Percentiles rank a stretch among this genome's conserved stretches.
These are phyloP conservation scores for Trichoderma erinaceum DNA, from an alignment of 495 filamentous ascomycete species.

Conservation along the genomic window DNA sequence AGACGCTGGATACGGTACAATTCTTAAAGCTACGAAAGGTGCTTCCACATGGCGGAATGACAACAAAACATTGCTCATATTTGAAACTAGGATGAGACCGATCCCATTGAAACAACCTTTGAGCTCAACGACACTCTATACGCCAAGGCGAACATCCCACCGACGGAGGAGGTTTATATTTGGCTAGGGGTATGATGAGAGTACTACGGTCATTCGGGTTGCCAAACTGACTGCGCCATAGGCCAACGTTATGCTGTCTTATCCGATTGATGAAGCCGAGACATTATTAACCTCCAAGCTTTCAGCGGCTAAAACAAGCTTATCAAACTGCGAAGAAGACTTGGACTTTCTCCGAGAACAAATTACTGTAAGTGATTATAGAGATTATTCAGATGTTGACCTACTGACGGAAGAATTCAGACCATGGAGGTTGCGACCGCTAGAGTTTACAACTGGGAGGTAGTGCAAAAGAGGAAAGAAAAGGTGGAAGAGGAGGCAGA, in stretches of 20 bases:
- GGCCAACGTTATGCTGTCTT: slow-evolving; percentile 97
- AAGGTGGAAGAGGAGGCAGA: slow-evolving; percentile 58
- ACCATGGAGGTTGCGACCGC: slow-evolving; percentile 95
- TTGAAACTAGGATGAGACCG: slow-evolving; percentile 36
- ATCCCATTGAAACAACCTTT: slow-evolving; percentile 83
- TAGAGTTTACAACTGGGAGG: slow-evolving; percentile 98
- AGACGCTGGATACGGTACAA: slow-evolving; percentile 88
- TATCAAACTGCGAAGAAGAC: slow-evolving; percentile 89
- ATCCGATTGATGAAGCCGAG: slow-evolving; percentile 83
- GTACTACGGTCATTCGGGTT: not conserved
- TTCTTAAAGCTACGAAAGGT: slow-evolving; percentile 72
- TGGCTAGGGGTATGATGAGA: slow-evolving; percentile 70
- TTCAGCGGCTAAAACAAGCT: slow-evolving; percentile 65
- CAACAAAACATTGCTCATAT: not conserved
- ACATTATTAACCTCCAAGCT: slow-evolving; percentile 72
- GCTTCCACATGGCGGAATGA: not conserved
- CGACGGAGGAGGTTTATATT: slow-evolving; percentile 88
- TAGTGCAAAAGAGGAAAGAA: slow-evolving; percentile 88
- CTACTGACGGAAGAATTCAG: slow-evolving; percentile 42
- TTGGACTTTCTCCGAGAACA: slow-evolving; percentile 93
- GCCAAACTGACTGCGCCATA: slow-evolving; percentile 27
- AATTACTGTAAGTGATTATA: slow-evolving; percentile 65
- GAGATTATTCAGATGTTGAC: not conserved
- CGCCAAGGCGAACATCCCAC: slow-evolving; percentile 74
- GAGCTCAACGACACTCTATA: slow-evolving; percentile 95